Evolutionary conservation across 106 monocot species (phyloP).

Genomic region (Amphibolis antarctica): DNA sequence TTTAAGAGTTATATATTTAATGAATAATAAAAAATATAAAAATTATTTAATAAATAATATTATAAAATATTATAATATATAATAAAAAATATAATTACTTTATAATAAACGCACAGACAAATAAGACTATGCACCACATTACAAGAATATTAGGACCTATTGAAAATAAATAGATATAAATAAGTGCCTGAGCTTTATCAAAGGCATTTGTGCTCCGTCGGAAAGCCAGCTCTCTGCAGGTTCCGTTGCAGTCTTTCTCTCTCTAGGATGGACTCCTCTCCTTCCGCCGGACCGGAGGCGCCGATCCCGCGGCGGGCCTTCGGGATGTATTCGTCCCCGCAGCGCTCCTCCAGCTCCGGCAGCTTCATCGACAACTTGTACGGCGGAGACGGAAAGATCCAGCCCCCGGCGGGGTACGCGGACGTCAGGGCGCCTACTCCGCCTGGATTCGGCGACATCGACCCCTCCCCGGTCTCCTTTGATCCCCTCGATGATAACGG

Average conservation of each 20-base stretch:
- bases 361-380: not conserved
- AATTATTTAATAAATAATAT: too few relatives aligned
- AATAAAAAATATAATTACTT: too few relatives aligned
- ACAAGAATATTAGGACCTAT: too few relatives aligned
- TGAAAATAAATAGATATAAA: too few relatives aligned
- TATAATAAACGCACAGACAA: too few relatives aligned
- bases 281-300: not conserved
- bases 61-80: too few relatives aligned
- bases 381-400: not conserved
- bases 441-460: not conserved
- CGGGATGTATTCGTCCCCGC: conserved; percentile 1
- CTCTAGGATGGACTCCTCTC: not conserved
- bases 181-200: too few relatives aligned
- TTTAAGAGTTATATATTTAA: too few relatives aligned
- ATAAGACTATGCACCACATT: too few relatives aligned
- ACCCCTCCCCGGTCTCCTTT: not conserved
- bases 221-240: too few relatives aligned
- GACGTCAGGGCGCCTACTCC: not conserved
- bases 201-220: too few relatives aligned
- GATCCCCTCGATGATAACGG: not conserved
- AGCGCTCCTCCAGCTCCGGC: not conserved
- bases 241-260: not conserved
- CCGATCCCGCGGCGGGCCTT: not conserved
- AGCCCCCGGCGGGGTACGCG: not conserved
- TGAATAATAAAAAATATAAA: too few relatives aligned